Evolutionary conservation across 768 basidiomycete genomes (phyloP).

Genomic region (Nidularia sp.): DNA sequence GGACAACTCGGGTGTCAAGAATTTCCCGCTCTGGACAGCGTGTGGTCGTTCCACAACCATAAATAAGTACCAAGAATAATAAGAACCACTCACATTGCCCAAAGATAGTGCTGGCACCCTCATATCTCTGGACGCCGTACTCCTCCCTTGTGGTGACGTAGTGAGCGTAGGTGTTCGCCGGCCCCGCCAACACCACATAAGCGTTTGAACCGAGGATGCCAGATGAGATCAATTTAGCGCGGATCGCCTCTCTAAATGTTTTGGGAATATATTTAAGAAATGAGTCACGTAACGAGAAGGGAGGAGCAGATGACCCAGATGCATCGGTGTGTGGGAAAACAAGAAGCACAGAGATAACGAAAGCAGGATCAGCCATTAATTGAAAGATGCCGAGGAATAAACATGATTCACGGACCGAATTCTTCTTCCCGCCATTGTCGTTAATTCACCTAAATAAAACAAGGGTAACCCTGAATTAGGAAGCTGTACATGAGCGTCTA

Average conservation of each 20-base stretch:
- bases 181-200: constrained; percentile 75
- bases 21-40: too few species aligned
- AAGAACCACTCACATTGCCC: constrained; percentile 55
- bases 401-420: constrained; percentile 46
- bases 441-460: constrained; percentile 51
- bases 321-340: constrained; percentile 2
- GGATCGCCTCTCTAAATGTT: constrained; percentile 54
- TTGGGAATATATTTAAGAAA: not conserved
- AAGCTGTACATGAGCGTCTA: constrained; percentile 3
- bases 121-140: constrained; percentile 72
- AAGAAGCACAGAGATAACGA: constrained; percentile 7
- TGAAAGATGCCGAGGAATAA: too few species aligned
- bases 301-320: not conserved
- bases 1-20: too few species aligned
- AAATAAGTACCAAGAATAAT: not conserved
- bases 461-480: not conserved
- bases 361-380: constrained; percentile 1
- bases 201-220: constrained; percentile 63
- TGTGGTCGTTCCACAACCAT: too few species aligned
- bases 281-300: constrained; percentile 13
- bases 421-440: constrained; percentile 79
- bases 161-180: constrained; percentile 79
- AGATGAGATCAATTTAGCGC: constrained; percentile 57
- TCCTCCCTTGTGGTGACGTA: constrained; percentile 73
- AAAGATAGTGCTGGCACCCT: constrained; percentile 78